Evolutionary conservation across 1,139 yeast species (phyloP), one percentile per base, ranked within the genome.

Genomic region (Ashbya aceris): DNA sequence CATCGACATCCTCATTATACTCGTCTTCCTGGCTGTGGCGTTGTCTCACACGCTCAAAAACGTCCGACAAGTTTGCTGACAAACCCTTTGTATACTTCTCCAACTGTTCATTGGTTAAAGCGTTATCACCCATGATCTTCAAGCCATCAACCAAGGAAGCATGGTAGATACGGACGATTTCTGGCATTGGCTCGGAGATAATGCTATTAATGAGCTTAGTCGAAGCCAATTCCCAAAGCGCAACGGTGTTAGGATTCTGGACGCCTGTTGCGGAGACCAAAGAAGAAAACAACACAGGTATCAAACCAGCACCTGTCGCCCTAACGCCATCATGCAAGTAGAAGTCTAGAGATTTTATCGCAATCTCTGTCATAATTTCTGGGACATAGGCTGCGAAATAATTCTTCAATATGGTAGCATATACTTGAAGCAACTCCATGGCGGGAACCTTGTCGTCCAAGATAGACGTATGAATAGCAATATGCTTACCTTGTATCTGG

Each of bases 271-370:
- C 86, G 33, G 71, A 67, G 34, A 78, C 78, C n/a, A 82, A 72
- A 49, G 86, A 78, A 44, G 76, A 68, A 49, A 91, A 68, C 48
- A 89, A 68, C 7, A 87, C 78, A 1, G 96, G 91, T 54, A 89
- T 77, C 3, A 91, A 75, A 48, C 81, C 75, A 4, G 96, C 89
- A 40, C 96, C 89, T 17, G 94, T 77, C 26, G 85, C 86, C 56
- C 98, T 78, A 8, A 91, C 97, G 29, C 94, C 96, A 61, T 87
- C 96, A 61, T 87, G 96, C 56, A 89, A 74, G 59, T 85, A 87
- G 60, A 89, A 93, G 58, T 82, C 91, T 46, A 91, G 71, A 1
- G 95, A 87, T 7, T 97, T 97, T 30, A 87, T 68, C 17, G 89
- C 83, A 51, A 91, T 79, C 33, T 84, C 93, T 41, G 70, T 73